Conservation (phyloP, 2,329 filamentous ascomycete genomes). For the Beauveria sp. region DNA sequence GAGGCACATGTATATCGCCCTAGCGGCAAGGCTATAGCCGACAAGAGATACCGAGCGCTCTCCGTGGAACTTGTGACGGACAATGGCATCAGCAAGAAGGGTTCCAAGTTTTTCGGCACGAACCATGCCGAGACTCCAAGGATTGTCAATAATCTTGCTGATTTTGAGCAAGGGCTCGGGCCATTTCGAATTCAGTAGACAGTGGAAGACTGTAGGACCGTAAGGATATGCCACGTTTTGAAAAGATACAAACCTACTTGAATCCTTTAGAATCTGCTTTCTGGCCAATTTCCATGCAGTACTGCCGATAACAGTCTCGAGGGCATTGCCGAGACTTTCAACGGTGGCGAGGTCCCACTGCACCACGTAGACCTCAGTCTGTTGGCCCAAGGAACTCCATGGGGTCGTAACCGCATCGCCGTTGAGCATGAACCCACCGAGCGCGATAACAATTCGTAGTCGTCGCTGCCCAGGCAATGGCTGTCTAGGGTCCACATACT, state of each 20-base stretch:
- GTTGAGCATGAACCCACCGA: conserved; percentile 73
- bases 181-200: conserved; percentile 52
- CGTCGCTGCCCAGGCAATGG: conserved; percentile 53
- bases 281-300: conserved; percentile 68
- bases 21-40: conserved; percentile 74
- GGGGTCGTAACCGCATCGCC: conserved; percentile 61
- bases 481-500: conserved; percentile 41
- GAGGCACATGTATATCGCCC: conserved; percentile 78
- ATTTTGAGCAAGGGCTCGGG: conserved; percentile 57
- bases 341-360: conserved; percentile 77
- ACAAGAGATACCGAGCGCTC: conserved; percentile 74
- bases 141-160: conserved; percentile 71
- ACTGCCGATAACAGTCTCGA: conserved; percentile 70
- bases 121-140: conserved; percentile 68
- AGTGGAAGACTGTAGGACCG: conserved; percentile 38
- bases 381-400: conserved; percentile 67
- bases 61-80: conserved; percentile 69
- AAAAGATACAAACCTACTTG: conserved; percentile 32
- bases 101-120: conserved; percentile 64
- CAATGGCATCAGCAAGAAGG: conserved; percentile 73
- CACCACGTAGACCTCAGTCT: conserved; percentile 73
- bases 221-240: conserved; percentile 10
- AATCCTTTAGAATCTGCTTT: conserved; percentile 37
- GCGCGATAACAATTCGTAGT: conserved; percentile 72
- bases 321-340: conserved; percentile 66